Base-by-base conservation (phyloP, 2,329 filamentous ascomycete genomes). In the Sarocladium kiliense region DNA sequence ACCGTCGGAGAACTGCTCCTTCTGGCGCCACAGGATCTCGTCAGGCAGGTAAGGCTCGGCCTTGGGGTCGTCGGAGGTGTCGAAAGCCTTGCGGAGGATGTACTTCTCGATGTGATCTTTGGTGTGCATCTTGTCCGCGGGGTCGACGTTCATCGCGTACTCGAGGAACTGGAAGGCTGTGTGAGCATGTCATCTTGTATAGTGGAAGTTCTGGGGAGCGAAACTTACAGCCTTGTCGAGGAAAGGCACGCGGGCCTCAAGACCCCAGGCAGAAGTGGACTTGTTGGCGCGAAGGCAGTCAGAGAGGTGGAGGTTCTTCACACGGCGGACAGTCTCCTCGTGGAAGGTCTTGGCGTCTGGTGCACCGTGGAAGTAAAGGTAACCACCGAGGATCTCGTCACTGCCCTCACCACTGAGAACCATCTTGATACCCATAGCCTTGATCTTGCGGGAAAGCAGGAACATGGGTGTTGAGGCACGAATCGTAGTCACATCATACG, bases 341-440 rank as follows among this genome's bases (percentile, higher is more conserved):
- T 99, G 94, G 80, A 99, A 95, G n/a, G 85, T 88, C 65, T 88
- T 84, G 78, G 88, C 93, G 79, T 91, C 82, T 21, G 94, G 94
- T 2, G 94, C 94, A 58, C 87, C 89, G 74, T 96, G 91, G 85
- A 99, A 99, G 81, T 99, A 99, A 19, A 99, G 85, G 74, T 99
- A 99, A 54, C 94, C 94, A 60, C 94, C 94, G 64, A 97, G 97
- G 70, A 97, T 97, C 77, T 99, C 94, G 72, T 99, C 94, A 66
- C 89, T 94, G 51, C 94, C 94, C 76, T 99, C 94, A 59, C 94
- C 94, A 66, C 89, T 95, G 59, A 99, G 82, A 56, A 99, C 94
- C 94, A 99, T 99, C 84, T 99, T 99, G 68, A 99, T 89, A 60
- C 94, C 94, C 86, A 97, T 93, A 34, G 92, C 94, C 81, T 99